Base-by-base conservation (phyloP, 164 flowering plant species). In the Aristolochia contorta region DNA sequence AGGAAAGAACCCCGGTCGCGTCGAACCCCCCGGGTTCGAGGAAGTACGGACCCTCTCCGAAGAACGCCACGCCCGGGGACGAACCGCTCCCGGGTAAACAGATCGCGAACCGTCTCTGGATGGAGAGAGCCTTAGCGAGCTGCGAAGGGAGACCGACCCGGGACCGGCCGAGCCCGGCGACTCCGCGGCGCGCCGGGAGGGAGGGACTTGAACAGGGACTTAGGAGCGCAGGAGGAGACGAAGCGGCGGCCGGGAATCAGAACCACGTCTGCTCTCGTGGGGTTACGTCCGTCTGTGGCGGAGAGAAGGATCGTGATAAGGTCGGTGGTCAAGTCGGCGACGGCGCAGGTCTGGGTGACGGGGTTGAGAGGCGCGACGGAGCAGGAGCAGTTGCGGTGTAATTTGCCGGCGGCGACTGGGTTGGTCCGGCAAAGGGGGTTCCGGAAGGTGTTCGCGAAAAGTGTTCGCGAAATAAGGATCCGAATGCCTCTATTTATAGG, bases 21-120 rank as follows among this genome's bases (percentile, higher is more conserved):
- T 75, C 71, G 2, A 52, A 9, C 19, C 52, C 61, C 0, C 70
- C 59, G 9, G 77, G 70, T 16, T 66, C 32, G 32, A 75, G 20
- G 46, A 61, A 65, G 55, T 59, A 74, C 0, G 80, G 77, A 2
- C 77, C 77, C 2, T 45, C 64, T 0, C 79, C 76, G 22, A 75
- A 67, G 53, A 77, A 73, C 25, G 58, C 50, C 49, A 71, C 73
- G 3, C 78, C 78, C 6, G 67, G 64, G n/a, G 58, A 50, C 3
- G 55, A 20, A 22, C 33, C 20, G 10, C 58, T 41, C 53, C 71
- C 56, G 5, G 80, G 77, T 21, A 78, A 57, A 57, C 81, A 78
- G 23, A 78, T 25, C 2, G 72, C 69, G 32, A 78, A 75, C 57
- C 58, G 47, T 19, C 54, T 70, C n/a, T 57, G 41, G 12, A 71